Evolutionary conservation across 2,329 filamentous ascomycete species (phyloP), one percentile per base, ranked within the genome.

Genomic region (Exserohilum turcica): DNA sequence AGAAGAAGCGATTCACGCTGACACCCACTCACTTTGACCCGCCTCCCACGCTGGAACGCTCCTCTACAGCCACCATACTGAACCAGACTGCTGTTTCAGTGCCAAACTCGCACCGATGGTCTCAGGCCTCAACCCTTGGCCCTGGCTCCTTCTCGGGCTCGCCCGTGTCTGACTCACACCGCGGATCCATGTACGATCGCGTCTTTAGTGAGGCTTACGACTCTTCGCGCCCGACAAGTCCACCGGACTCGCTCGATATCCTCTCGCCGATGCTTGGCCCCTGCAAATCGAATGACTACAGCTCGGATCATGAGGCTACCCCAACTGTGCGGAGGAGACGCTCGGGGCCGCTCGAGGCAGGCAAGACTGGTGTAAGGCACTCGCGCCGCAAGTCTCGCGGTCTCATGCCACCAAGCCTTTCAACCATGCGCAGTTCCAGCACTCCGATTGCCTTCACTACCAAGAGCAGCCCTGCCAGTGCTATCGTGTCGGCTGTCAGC

Each of bases 61-160:
- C 81, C 6, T 74, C 78, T 19, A 75, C 79, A n/a, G 79, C 82
- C 10, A 78, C 82, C 0, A 84, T 88, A 13, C 83, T 91, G 44
- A 85, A 86, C 6, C 86, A 84, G 50, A 85, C 82, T 0, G 79
- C 83, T 5, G 82, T 80, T 69, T 88, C 78, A 67, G 84, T 79
- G 63, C 83, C 78, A 80, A 73, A 80, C 74, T 46, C 63, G 15
- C 67, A 75, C 42, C 82, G 86, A 46, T 92, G 88, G 84, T 87
- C 88, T 42, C 83, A 84, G 24, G 85, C 85, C 0, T 86, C 89
- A 8, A 85, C 78, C 6, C 74, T 88, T 52, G 81, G 84, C 2
- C 75, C 84, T 1, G 91, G 89, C 1, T 96, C 92, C 0, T 82
- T 88, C 1, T 88, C 92, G 1, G 92, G 87, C 63, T 97, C 93